Base-by-base conservation (phyloP, 2,329 filamentous ascomycete species). In the Pestalotiopsis sp. region DNA sequence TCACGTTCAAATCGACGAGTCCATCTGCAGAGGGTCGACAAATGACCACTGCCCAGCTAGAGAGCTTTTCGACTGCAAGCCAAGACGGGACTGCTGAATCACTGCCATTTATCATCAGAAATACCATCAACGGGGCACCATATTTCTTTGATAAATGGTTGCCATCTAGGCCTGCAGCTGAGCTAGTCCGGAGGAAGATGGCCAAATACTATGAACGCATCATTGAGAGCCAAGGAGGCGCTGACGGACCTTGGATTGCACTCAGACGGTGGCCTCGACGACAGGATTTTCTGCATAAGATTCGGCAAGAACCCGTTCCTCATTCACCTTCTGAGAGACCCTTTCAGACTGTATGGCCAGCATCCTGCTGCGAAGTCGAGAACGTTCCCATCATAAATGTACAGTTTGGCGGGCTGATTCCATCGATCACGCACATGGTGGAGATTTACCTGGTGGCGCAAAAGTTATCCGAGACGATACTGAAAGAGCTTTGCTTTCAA, bases 391-490 rank as follows among this genome's bases (percentile, higher is more conserved):
- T 81, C 6, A 77, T 78, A 7, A 82, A 83, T 68, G 82, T 81
- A 1, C 79, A 83, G 60, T 84, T 90, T 36, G 88, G 85, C 2
- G 82, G 91, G 66, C 83, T 96, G 49, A 85, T 96, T 4, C 94
- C 95, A 0, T 90, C 90, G 0, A 88, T 98, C 45, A 81, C 92
- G 17, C 88, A 93, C 72, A 87, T 88, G n/a, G 74, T 95, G 2
- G 92, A 92, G 71, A 82, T 89, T 0, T 82, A 86, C 31, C 80
- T 95, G 27, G 81, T 93, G 7, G 92, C 91, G 0, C 80, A 87
- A 4, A 81, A 86, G 60, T 80, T 97, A 3, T 85, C 86, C 23
- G 78, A 80, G 2, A 89, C 85, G 0, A 72, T 90, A 2, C 79
- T 95, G 2, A 75, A 77, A 14, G 76, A 81, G 1, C 79, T 94